These are phyloP conservation scores for Solanum clarkiae DNA, from an alignment of 257 asterid genomes.

Conservation along the genomic window DNA sequence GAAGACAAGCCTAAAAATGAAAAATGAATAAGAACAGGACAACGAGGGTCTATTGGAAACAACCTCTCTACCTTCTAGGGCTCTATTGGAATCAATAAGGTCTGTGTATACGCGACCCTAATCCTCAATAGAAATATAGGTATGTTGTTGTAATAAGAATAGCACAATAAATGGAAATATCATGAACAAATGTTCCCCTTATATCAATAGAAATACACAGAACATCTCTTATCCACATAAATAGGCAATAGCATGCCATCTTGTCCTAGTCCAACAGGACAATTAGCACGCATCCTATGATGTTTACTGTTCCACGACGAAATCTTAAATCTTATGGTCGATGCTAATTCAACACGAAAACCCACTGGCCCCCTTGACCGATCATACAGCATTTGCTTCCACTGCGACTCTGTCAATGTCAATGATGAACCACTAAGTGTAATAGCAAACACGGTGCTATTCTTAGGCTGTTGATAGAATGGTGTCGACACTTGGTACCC, in stretches of 20 bases:
- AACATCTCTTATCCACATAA: slow-evolving; percentile 46
- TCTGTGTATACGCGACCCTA: not conserved
- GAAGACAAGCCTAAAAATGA: not conserved
- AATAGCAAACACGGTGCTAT: slow-evolving; percentile 42
- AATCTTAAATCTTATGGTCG: slow-evolving; percentile 64
- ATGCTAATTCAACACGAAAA: slow-evolving; percentile 43
- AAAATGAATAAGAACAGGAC: not conserved
- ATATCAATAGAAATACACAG: slow-evolving; percentile 46
- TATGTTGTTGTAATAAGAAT: not conserved
- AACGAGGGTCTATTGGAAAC: not conserved
- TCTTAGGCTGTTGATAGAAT: slow-evolving; percentile 67
- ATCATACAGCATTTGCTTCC: slow-evolving; percentile 40
- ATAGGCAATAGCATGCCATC: slow-evolving; percentile 51
- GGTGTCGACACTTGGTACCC: slow-evolving; percentile 18
- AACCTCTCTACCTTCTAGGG: not conserved
- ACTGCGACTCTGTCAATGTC: slow-evolving; percentile 17
- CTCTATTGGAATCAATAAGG: not conserved
- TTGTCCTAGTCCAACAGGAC: slow-evolving; percentile 65
- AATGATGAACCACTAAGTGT: slow-evolving; percentile 36
- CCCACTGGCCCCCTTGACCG: slow-evolving; percentile 33
- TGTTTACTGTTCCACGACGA: slow-evolving; percentile 61
- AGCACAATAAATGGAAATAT: not conserved
- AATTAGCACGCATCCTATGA: slow-evolving; percentile 57
- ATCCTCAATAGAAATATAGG: not conserved
- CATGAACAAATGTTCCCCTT: not conserved